Evolutionary conservation across 1,284 basidiomycete genomes (phyloP).

Genomic region (Sanghuangporus sanghuang): DNA sequence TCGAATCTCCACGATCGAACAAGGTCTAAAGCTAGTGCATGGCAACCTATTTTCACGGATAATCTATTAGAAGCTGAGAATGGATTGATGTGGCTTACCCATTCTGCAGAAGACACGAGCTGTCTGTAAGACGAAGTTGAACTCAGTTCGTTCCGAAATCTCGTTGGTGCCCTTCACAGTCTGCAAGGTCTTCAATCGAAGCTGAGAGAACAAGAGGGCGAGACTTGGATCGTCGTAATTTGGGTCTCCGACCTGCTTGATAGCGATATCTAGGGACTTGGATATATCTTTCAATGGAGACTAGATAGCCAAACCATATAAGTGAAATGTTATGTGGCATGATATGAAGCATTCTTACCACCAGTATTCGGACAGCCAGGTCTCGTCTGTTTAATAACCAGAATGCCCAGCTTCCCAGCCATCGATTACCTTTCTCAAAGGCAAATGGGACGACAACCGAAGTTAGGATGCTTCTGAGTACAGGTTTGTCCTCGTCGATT

Average conservation of each 20-base stretch:
- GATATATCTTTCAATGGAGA: conserved; percentile 75
- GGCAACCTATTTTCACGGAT: conserved; percentile 65
- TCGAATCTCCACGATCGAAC: conserved; percentile 90
- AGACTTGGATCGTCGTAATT: conserved; percentile 91
- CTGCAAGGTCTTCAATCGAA: conserved; percentile 86
- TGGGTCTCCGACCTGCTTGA: conserved; percentile 72
- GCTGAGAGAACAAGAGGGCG: conserved; percentile 84
- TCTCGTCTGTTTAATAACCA: conserved; percentile 86
- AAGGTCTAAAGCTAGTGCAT: conserved; percentile 81
- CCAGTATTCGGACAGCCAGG: conserved; percentile 76
- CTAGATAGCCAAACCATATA: conserved; percentile 32
- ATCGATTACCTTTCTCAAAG: conserved; percentile 83
- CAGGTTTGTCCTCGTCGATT: conserved; percentile 74
- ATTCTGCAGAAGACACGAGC: conserved; percentile 88
- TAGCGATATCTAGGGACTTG: conserved; percentile 43
- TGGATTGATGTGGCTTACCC: conserved; percentile 51
- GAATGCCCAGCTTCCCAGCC: conserved; percentile 97
- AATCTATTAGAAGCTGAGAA: conserved; percentile 10
- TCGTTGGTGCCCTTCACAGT: conserved; percentile 88
- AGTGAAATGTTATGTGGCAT: not conserved
- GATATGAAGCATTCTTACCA: conserved; percentile 44
- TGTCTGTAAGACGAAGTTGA: conserved; percentile 91
- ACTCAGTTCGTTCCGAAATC: conserved; percentile 82
- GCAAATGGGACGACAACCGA: conserved; percentile 79
- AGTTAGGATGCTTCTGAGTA: conserved; percentile 68